Conservation (phyloP, 2,329 filamentous ascomycete genomes). For the Piedraia hortae region DNA sequence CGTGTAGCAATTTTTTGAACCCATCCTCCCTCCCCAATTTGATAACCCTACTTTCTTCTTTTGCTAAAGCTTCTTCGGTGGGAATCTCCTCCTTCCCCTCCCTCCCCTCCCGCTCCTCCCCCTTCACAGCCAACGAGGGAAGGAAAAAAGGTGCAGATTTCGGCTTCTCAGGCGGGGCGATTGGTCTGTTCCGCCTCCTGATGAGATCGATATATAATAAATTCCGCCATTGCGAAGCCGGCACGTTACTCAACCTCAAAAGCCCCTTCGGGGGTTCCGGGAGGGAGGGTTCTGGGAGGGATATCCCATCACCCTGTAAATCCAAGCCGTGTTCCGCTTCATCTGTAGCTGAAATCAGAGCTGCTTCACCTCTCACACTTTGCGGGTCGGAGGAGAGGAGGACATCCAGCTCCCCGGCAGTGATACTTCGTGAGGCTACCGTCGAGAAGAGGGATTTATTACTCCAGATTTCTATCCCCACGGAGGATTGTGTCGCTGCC, state of each 20-base stretch:
- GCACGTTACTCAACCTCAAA: constrained; percentile 69
- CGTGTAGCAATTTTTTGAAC: constrained; percentile 45
- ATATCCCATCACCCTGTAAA: too few relatives aligned
- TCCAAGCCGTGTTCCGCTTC: too few relatives aligned
- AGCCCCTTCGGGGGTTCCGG: too few relatives aligned
- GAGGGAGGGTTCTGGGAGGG: too few relatives aligned
- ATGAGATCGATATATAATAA: constrained; percentile 78
- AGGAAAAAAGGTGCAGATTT: constrained; percentile 94
- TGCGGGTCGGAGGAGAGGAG: constrained; percentile 20
- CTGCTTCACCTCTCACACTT: constrained; percentile 59
- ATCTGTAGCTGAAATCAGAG: too few relatives aligned
- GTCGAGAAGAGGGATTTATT: constrained; percentile 81
- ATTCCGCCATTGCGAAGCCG: constrained; percentile 81
- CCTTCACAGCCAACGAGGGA: constrained; percentile 30
- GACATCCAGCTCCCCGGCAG: constrained; percentile 41
- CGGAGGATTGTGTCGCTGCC: constrained; percentile 50
- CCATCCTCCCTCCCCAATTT: too few relatives aligned
- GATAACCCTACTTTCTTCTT: too few relatives aligned
- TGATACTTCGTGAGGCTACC: constrained; percentile 60
- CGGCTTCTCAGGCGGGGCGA: constrained; percentile 66
- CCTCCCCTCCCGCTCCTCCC: too few relatives aligned
- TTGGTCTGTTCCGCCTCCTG: constrained; percentile 75
- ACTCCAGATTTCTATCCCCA: constrained; percentile 88
- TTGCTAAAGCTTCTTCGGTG: too few relatives aligned
- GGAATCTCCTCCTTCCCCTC: too few relatives aligned